A percentile compares a stretch with the other conserved stretches of the same genome.
Conservation (phyloP, 2,329 filamentous ascomycete species). For the Tolypocladium tropicale region DNA sequence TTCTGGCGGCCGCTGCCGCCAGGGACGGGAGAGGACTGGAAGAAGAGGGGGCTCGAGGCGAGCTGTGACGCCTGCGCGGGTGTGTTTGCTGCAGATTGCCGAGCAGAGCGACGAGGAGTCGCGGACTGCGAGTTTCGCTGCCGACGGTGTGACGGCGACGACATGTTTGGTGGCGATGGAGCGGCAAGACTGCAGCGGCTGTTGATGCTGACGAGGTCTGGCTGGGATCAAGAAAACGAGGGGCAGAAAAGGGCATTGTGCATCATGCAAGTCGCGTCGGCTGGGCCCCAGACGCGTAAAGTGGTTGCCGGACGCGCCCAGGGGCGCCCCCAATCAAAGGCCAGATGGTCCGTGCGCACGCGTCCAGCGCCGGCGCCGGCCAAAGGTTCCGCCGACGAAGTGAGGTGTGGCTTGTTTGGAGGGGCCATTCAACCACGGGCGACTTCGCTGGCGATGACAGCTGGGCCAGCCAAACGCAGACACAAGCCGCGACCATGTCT, state of each 20-base stretch:
- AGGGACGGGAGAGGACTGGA: constrained; percentile 39
- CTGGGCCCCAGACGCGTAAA: constrained; percentile 31
- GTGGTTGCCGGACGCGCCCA: constrained; percentile 16
- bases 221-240: constrained; percentile 5
- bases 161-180: constrained; percentile 21
- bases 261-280: constrained; percentile 10
- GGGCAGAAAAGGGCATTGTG: constrained; percentile 9
- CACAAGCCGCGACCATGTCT: constrained; percentile 42
- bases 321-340: constrained; percentile 5
- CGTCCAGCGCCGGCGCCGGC: constrained; percentile 15
- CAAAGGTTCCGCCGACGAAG: constrained; percentile 19
- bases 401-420: not conserved
- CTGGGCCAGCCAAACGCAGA: not conserved
- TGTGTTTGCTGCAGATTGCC: constrained; percentile 28
- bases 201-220: not conserved
- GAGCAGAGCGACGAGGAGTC: constrained; percentile 29
- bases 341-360: constrained; percentile 14
- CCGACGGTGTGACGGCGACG: constrained; percentile 35
- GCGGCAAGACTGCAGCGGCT: not conserved
- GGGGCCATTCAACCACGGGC: not conserved
- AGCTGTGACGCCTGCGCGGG: constrained; percentile 41
- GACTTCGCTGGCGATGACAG: not conserved
- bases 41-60: constrained; percentile 75
- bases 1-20: constrained; percentile 13
- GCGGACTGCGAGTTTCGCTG: constrained; percentile 41